Evolutionary conservation across 2,329 filamentous ascomycete species (phyloP).

Genomic region (Chaetoscypha palmicola): DNA sequence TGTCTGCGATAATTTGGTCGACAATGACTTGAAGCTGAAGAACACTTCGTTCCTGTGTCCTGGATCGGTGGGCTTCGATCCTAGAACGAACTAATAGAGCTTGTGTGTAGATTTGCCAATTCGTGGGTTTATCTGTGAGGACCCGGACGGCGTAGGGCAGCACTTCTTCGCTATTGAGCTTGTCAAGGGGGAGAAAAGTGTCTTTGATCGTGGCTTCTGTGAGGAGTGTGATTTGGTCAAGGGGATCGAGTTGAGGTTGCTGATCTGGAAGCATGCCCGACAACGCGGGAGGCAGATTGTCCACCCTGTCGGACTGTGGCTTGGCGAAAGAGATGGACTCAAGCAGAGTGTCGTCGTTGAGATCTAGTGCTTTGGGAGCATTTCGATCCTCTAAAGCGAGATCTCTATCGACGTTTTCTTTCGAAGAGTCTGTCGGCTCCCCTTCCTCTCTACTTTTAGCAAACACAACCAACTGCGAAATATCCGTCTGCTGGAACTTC

Average conservation of each 20-base stretch:
- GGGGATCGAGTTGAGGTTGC: constrained; percentile 72
- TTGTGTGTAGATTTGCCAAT: constrained; percentile 98
- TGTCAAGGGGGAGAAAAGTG: constrained; percentile 73
- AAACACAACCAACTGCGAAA: constrained; percentile 84
- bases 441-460: constrained; percentile 58
- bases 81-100: constrained; percentile 82
- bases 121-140: constrained; percentile 79
- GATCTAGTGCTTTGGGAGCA: constrained; percentile 60
- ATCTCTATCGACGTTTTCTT: constrained; percentile 8
- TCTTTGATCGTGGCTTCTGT: constrained; percentile 86
- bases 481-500: constrained; percentile 69
- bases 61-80: constrained; percentile 79
- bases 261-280: constrained; percentile 63
- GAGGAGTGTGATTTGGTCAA: constrained; percentile 87
- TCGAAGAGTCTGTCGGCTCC: constrained; percentile 6
- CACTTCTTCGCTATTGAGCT: constrained; percentile 87
- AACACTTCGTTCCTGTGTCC: constrained; percentile 83
- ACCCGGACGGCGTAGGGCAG: constrained; percentile 86
- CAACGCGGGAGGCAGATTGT: constrained; percentile 53
- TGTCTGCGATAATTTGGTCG: constrained; percentile 90
- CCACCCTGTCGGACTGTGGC: constrained; percentile 34
- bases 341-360: constrained; percentile 90
- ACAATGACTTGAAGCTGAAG: constrained; percentile 92
- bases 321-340: constrained; percentile 78
- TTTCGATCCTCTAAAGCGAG: constrained; percentile 22